These are phyloP conservation scores for Backusella macrospora DNA, from an alignment of 192 early-diverging fungal species.

Conservation along the genomic window DNA sequence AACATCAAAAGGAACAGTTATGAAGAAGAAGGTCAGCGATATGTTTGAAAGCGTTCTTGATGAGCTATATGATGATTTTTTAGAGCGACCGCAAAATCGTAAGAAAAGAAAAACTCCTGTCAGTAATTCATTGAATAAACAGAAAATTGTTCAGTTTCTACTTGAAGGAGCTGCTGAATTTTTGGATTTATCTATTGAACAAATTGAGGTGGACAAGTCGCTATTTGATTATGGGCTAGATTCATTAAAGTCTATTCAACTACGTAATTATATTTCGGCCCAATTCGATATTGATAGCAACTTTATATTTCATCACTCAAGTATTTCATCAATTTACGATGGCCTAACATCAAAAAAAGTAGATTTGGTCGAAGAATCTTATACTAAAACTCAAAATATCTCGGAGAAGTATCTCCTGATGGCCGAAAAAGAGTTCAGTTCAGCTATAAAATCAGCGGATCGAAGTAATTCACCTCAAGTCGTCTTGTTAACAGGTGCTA, in stretches of 20 bases:
- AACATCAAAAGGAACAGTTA: constrained; percentile 35
- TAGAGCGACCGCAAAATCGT: not conserved
- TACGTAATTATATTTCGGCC: constrained; percentile 25
- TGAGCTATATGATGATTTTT: constrained; percentile 53
- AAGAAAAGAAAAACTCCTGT: not conserved
- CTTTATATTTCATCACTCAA: constrained; percentile 34
- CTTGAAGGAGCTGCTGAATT: too few species aligned
- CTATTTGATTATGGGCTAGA: constrained; percentile 39
- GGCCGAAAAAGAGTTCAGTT: constrained; percentile 20
- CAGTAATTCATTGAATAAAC: not conserved
- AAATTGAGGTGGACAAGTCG: constrained; percentile 13
- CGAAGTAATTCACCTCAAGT: constrained; percentile 11
- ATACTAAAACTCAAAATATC: constrained; percentile 15
- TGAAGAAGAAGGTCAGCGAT: constrained; percentile 47
- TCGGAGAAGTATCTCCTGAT: constrained; percentile 11
- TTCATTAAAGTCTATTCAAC: constrained; percentile 25
- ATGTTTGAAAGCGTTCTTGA: constrained; percentile 52
- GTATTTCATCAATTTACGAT: not conserved
- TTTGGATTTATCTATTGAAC: not conserved
- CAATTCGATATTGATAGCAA: constrained; percentile 21
- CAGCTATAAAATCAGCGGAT: not conserved
- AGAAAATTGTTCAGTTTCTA: not conserved
- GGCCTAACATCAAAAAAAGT: not conserved
- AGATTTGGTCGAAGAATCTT: not conserved
- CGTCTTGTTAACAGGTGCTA: constrained; percentile 39